Evolutionary conservation across 495 filamentous ascomycete genomes (phyloP).

Genomic region (Annulohypoxylon stygium): DNA sequence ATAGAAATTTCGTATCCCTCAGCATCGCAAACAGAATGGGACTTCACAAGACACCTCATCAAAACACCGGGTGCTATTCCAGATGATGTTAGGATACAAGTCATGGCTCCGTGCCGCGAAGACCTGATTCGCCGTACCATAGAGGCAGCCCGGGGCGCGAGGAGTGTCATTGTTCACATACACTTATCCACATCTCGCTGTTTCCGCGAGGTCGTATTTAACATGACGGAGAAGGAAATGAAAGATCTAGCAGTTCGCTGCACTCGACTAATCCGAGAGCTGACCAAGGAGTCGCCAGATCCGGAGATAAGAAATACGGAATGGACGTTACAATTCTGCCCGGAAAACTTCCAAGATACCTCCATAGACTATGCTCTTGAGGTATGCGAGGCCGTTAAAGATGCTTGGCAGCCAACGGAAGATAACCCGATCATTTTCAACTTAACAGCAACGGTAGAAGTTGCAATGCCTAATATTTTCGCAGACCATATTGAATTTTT

Average conservation of each 20-base stretch:
- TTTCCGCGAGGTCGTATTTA: constrained; percentile 77
- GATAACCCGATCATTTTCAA: background rate
- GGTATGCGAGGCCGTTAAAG: background rate
- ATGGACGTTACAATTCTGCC: background rate
- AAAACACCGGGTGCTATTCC: constrained; percentile 76
- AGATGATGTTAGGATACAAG: constrained; percentile 89
- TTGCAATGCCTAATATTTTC: background rate
- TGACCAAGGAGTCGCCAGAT: background rate
- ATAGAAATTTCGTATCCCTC: background rate
- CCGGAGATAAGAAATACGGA: background rate
- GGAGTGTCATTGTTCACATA: constrained; percentile 86
- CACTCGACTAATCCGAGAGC: too few relatives aligned
- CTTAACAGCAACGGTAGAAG: background rate
- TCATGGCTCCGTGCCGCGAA: constrained; percentile 83
- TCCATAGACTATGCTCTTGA: background rate
- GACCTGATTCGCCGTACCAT: constrained; percentile 84
- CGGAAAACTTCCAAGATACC: background rate
- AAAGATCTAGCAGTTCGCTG: background rate
- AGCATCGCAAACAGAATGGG: background rate
- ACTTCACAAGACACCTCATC: background rate
- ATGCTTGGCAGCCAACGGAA: background rate
- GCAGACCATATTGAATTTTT: background rate
- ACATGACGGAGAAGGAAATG: background rate
- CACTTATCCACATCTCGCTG: constrained; percentile 86
- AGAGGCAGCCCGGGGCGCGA: constrained; percentile 79